A percentile compares a stretch with the other conserved stretches of the same genome.
These are phyloP conservation scores for Lineolata rhizophorae DNA, from an alignment of 495 filamentous ascomycete species.

Conservation along the genomic window DNA sequence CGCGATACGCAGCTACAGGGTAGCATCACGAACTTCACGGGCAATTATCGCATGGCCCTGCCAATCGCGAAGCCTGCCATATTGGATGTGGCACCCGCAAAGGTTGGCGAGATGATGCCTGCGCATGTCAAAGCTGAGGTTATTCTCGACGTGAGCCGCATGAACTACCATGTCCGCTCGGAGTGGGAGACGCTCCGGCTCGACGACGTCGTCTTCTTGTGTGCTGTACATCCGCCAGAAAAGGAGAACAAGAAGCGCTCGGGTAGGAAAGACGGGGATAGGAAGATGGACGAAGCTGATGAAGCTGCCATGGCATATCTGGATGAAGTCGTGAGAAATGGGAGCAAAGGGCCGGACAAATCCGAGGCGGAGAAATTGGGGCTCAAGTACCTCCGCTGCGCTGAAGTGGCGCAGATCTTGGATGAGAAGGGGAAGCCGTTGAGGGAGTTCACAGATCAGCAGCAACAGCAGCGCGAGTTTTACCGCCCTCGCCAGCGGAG, in stretches of 20 bases:
- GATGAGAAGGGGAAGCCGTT: conserved; percentile 71
- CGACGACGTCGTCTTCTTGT: conserved; percentile 78
- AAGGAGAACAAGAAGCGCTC: no score
- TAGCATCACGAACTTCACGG: conserved; percentile 45
- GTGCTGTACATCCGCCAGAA: conserved; percentile 41
- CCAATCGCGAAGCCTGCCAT: conserved; percentile 73
- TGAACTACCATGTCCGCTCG: conserved; percentile 48
- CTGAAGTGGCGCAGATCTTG: conserved; percentile 68
- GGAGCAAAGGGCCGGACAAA: neutral
- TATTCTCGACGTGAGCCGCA: conserved; percentile 58
- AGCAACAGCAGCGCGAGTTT: conserved; percentile 28
- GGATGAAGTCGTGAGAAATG: no score
- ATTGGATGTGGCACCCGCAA: conserved; percentile 62
- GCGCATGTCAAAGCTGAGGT: conserved; percentile 74
- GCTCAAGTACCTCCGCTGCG: conserved; percentile 52
- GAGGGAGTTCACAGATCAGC: conserved; percentile 27
- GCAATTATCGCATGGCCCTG: conserved; percentile 81
- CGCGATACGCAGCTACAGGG: conserved; percentile 34
- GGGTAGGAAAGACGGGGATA: no score
- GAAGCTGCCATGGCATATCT: conserved; percentile 15
- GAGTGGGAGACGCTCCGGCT: conserved; percentile 85
- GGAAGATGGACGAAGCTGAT: conserved; percentile 30
- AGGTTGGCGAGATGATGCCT: conserved; percentile 71
- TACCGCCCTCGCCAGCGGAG: conserved; percentile 35
- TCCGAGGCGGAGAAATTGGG: conserved; percentile 32